These are phyloP conservation scores for Colletotrichum falcatum DNA, from an alignment of 2,329 filamentous ascomycete genomes.

Conservation along the genomic window DNA sequence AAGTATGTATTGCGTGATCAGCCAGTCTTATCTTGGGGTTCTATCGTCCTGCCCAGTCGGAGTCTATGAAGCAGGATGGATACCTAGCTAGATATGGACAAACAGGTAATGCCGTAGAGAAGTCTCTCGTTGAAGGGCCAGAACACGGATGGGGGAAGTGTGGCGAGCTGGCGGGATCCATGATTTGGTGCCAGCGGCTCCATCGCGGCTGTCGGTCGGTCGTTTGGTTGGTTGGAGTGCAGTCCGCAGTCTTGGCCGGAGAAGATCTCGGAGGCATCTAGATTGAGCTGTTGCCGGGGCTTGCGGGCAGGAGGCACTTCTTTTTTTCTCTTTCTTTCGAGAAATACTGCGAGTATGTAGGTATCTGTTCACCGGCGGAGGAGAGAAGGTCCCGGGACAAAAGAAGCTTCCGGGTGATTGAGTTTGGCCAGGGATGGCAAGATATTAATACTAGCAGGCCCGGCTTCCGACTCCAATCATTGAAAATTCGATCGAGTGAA, in stretches of 20 bases:
- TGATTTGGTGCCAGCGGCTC: not conserved
- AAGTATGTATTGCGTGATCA: constrained; percentile 26
- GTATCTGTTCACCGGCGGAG: not conserved
- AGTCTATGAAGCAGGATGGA: not conserved
- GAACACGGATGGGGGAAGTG: constrained; percentile 6
- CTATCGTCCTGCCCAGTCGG: not conserved
- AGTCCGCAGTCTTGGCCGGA: constrained; percentile 9
- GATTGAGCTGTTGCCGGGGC: not conserved
- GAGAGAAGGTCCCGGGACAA: not conserved
- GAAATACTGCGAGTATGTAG: too few species aligned
- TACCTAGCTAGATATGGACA: not conserved
- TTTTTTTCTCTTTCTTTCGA: not conserved
- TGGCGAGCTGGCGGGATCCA: not conserved
- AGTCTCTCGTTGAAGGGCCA: constrained; percentile 2
- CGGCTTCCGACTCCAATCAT: too few species aligned
- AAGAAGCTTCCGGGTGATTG: not conserved
- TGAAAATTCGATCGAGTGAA: too few species aligned
- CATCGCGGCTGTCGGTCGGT: constrained; percentile 29
- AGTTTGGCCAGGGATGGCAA: not conserved
- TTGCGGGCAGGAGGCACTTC: not conserved
- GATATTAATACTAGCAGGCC: not conserved
- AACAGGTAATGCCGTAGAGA: not conserved
- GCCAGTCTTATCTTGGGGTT: constrained; percentile 16
- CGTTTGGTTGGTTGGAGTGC: constrained; percentile 15
- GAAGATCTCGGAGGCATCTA: constrained; percentile 11